Conservation (phyloP, 768 basidiomycete genomes). For the Lentinula boryana region DNA sequence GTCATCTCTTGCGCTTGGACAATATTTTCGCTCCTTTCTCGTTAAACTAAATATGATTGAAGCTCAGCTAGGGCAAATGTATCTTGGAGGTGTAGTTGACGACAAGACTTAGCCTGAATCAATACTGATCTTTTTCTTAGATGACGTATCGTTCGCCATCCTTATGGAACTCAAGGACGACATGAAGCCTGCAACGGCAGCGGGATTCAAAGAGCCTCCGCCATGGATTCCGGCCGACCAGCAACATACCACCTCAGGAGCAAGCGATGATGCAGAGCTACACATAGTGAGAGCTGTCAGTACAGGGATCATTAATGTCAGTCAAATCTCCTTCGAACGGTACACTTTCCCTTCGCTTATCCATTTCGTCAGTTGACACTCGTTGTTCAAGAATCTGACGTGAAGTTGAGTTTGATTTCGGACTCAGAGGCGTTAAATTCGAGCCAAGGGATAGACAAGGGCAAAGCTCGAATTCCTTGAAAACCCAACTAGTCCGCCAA, state of each 20-base stretch:
- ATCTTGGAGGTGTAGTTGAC: conserved; percentile 40
- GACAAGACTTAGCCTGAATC: not conserved
- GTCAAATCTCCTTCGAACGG: conserved; percentile 12
- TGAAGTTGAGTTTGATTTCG: conserved; percentile 39
- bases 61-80: conserved; percentile 56
- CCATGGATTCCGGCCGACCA: conserved; percentile 76
- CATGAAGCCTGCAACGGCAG: conserved; percentile 43
- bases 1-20: conserved; percentile 53
- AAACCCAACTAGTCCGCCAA: not conserved
- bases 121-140: conserved; percentile 21
- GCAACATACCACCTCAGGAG: conserved; percentile 63
- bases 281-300: conserved; percentile 77
- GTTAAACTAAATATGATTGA: conserved; percentile 78
- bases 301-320: conserved; percentile 76
- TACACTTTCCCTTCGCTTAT: not conserved
- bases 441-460: conserved; percentile 15
- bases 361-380: conserved; percentile 52
- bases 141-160: conserved; percentile 75
- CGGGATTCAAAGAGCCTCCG: conserved; percentile 47
- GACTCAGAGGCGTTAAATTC: too few relatives aligned
- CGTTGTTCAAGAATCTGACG: conserved; percentile 74
- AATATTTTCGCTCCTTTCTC: conserved; percentile 79
- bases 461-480: not conserved
- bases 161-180: conserved; percentile 76
- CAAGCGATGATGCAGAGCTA: conserved; percentile 60